phyloP scores from a whole-genome alignment of 257 asterid species.

The Jacaranda copaia region DNA sequence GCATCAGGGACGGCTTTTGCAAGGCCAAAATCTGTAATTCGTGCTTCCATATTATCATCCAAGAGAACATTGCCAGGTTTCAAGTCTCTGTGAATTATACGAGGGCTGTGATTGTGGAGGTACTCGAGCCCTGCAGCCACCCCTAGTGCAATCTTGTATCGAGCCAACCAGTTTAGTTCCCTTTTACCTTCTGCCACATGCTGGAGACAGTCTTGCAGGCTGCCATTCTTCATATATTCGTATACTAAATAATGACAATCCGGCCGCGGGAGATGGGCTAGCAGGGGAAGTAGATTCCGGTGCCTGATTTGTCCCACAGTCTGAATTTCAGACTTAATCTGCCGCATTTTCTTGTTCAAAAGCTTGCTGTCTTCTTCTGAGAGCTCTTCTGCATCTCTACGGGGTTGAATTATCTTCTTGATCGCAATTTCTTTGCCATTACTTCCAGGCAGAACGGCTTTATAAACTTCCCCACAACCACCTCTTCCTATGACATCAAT shows the following conservation, averaged over 20 bases:
- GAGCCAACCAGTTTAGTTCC: slow-evolving; percentile 67
- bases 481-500: slow-evolving; percentile 75
- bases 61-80: slow-evolving; percentile 88
- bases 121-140: slow-evolving; percentile 82
- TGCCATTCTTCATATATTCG: slow-evolving; percentile 88
- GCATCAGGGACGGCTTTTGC: slow-evolving; percentile 81
- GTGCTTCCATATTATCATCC: slow-evolving; percentile 92
- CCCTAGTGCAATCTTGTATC: slow-evolving; percentile 76
- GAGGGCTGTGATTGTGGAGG: slow-evolving; percentile 72
- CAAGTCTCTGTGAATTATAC: slow-evolving; percentile 81
- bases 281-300: slow-evolving; percentile 69
- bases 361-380: slow-evolving; percentile 71
- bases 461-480: slow-evolving; percentile 89
- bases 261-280: slow-evolving; percentile 80
- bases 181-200: slow-evolving; percentile 44
- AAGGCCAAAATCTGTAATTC: slow-evolving; percentile 86
- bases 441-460: slow-evolving; percentile 70
- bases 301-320: slow-evolving; percentile 89
- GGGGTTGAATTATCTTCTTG: slow-evolving; percentile 68
- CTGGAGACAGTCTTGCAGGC: slow-evolving; percentile 69
- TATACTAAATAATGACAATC: slow-evolving; percentile 81
- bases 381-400: slow-evolving; percentile 61
- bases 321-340: slow-evolving; percentile 76
- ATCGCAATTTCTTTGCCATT: slow-evolving; percentile 75
- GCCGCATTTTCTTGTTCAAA: slow-evolving; percentile 73